Base-by-base conservation (phyloP, 1,139 yeast genomes). In the Yamadazyma songkhlaensis region DNA sequence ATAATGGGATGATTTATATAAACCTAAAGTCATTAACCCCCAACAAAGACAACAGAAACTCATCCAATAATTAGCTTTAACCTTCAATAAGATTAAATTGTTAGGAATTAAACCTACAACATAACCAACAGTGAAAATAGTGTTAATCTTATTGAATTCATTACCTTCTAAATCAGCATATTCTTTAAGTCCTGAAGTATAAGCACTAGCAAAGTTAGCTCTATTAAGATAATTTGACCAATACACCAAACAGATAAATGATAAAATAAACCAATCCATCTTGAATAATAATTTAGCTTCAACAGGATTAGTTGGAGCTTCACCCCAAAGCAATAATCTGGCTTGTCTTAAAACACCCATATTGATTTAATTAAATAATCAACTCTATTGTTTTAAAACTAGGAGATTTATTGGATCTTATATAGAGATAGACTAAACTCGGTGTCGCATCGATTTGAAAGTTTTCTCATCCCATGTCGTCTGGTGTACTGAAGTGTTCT, bases 71-170 rank as follows among this genome's bases (percentile, higher is more conserved):
- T 78, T 60, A 1, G 84, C 82, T 43, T 76, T 65, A 1, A 78
- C 63, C 39, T 66, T 70, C 40, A 77, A 55, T 15, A 79, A 55
- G 34, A 74, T 66, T 49, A 74, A 48, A 49, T 77, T 77, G 44
- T 77, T 72, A 1, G 85, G 85, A 28, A 81, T 55, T 64, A 77
- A 70, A 4, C 80, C 79, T 11, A 79, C 61, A 20, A 76, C 70
- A 53, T 77, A 79, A 2, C 86, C 86, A 5, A 79, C 73, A 9
- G 77, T 76, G 54, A 79, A 80, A 35, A 75, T 68, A 0, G 84
- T 77, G 44, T 74, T 73, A 36, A 77, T 67, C 23, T 70, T 45
- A 45, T 77, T 78, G 41, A 60, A 60, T 34, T 67, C 62, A 45
- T 78, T 64, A 12, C 80, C 79, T n/a, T 56, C 47, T 67, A 81